Evolutionary conservation across 2,329 filamentous ascomycete genomes (phyloP), one percentile per base, ranked within the genome.

Genomic region (Talaromyces rugulosus): DNA sequence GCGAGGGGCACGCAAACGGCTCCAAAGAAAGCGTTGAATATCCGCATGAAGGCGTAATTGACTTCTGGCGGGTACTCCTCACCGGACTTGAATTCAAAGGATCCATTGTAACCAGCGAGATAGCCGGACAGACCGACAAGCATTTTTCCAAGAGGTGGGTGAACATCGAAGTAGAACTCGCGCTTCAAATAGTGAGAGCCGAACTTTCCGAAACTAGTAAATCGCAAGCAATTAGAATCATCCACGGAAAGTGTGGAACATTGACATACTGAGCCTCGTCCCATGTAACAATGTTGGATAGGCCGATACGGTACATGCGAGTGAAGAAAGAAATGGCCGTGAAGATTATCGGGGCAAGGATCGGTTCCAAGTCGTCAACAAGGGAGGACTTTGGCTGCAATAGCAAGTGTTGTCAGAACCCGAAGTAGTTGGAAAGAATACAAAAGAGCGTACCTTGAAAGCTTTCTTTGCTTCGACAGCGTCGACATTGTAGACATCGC

Each of bases 21-120:
- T 64, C 95, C 95, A 75, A 98, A 99, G 66, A 92, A 87, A 66
- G 94, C 90, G 76, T 98, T 99, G 85, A 99, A 99, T 64, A 94
- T 85, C 70, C 95, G 91, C 96, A 99, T 99, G 74, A 96, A 96
- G 70, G 93, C 96, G 78, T 96, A 99, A 82, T 99, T 89, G 73
- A 99, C 84, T 72, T 98, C 92, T 68, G 88, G 87, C 11, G 95
- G 95, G 75, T 99, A 99, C 60, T 86, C 92, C 74, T 98, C 95
- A 75, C 95, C 95, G 59, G 94, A 98, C 79, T 99, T 99, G 85
- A 99, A 99, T 74, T 99, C 95, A 79, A 99, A 99, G 4, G 94
- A 96, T 62, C 95, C 95, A 81, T 99, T 99, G 83, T 99, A 99
- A 67, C 94, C 94, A 68, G 94, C 96, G 64, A 99, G 84, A 74